These are phyloP conservation scores for Silene vulgaris DNA, from an alignment of 179 eudicot genomes.

Conservation along the genomic window DNA sequence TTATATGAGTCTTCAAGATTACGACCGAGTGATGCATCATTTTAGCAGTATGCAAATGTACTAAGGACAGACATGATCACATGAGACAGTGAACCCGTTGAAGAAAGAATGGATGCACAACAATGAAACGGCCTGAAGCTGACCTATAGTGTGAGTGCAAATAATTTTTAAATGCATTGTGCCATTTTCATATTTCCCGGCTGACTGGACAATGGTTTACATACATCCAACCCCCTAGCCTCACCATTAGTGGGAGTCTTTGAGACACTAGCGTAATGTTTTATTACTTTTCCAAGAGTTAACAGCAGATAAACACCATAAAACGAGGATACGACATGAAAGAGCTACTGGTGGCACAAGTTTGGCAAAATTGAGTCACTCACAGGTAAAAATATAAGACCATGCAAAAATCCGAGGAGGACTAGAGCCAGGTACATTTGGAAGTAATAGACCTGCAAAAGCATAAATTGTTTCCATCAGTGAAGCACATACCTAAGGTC, in stretches of 20 bases:
- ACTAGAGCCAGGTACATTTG: conserved; percentile 93
- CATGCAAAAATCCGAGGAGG: conserved; percentile 93
- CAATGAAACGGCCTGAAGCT: no score
- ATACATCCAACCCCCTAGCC: neutral
- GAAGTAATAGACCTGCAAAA: conserved; percentile 88
- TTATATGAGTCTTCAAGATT: neutral
- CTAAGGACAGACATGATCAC: neutral
- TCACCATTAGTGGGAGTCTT: neutral
- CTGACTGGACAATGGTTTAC: neutral
- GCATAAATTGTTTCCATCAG: neutral
- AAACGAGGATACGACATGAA: neutral
- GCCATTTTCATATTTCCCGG: no score
- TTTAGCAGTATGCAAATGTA: neutral
- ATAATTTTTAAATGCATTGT: no score
- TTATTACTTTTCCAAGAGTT: neutral
- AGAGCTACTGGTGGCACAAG: neutral
- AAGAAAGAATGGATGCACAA: no score
- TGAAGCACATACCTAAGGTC: neutral
- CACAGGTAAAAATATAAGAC: conserved; percentile 91
- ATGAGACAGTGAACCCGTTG: no score
- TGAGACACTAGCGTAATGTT: neutral
- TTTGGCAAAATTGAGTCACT: conserved; percentile 31
- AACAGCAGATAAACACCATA: neutral
- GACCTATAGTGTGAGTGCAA: no score
- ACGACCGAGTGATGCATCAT: neutral